A percentile compares a stretch with the other conserved stretches of the same genome.
phyloP scores from a whole-genome alignment of 495 filamentous ascomycete genomes.

The Neurospora discreta region DNA sequence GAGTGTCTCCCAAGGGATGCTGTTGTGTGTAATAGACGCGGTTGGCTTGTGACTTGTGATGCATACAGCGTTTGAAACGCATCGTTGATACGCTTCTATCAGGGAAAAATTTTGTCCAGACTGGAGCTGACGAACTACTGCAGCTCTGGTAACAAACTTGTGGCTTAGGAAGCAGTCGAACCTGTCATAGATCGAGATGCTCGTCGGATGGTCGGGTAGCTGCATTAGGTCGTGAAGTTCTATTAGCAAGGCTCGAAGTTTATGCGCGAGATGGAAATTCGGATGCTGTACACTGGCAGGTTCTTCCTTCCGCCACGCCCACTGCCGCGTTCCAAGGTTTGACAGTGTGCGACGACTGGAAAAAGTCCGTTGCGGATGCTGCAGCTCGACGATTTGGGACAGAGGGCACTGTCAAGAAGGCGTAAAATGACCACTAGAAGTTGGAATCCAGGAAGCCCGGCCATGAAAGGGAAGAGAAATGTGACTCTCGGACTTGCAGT shows the following conservation, averaged over 20 bases:
- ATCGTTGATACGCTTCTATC: background rate
- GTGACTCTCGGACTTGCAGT: background rate
- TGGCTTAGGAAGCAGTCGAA: background rate
- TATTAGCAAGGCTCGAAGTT: background rate
- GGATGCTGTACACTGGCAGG: background rate
- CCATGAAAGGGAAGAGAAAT: background rate
- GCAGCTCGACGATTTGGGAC: background rate
- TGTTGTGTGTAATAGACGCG: background rate
- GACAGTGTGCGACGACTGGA: background rate
- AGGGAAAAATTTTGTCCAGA: background rate
- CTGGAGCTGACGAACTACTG: background rate
- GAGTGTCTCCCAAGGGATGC: background rate
- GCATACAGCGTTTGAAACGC: background rate
- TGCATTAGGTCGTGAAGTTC: background rate
- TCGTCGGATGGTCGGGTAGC: background rate
- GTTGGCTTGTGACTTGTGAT: background rate
- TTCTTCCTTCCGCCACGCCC: background rate
- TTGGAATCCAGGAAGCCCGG: background rate
- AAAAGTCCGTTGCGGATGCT: background rate
- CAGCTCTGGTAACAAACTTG: background rate
- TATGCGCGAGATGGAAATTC: background rate
- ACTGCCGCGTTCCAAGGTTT: background rate
- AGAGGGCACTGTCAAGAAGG: background rate
- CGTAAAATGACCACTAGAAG: background rate
- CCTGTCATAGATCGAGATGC: background rate